Evolutionary conservation across 2,329 filamentous ascomycete genomes (phyloP).

Genomic region (Venturia nashicola): DNA sequence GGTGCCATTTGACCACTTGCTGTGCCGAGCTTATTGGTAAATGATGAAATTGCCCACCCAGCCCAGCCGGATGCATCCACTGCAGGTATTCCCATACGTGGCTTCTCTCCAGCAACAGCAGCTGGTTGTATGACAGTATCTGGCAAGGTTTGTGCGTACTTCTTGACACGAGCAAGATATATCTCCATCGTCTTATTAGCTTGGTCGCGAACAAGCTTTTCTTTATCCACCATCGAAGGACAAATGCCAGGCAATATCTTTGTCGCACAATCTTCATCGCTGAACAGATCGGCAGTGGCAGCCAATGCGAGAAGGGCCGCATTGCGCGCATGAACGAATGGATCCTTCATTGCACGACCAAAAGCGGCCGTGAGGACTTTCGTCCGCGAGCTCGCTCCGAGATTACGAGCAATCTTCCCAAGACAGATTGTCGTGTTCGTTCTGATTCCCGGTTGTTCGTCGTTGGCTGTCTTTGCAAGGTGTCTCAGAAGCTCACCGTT

Average conservation of each 20-base stretch:
- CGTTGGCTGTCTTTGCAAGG: constrained; percentile 90
- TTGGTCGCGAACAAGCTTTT: constrained; percentile 87
- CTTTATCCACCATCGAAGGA: constrained; percentile 80
- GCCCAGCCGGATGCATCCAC: constrained; percentile 55
- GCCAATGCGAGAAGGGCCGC: constrained; percentile 76
- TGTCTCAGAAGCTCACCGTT: constrained; percentile 88
- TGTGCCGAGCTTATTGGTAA: constrained; percentile 82
- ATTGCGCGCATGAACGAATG: constrained; percentile 88
- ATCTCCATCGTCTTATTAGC: constrained; percentile 79
- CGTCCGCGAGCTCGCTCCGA: constrained; percentile 52
- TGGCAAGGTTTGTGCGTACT: constrained; percentile 64
- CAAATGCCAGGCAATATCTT: constrained; percentile 77
- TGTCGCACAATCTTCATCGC: constrained; percentile 75
- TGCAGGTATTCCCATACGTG: constrained; percentile 67
- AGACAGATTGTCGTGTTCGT: constrained; percentile 98
- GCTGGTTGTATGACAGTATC: constrained; percentile 63
- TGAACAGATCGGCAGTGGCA: constrained; percentile 77
- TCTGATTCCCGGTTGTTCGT: constrained; percentile 91
- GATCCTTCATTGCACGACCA: constrained; percentile 75
- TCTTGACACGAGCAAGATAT: constrained; percentile 72
- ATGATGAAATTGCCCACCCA: constrained; percentile 96
- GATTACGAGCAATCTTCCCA: constrained; percentile 85
- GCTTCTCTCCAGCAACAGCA: constrained; percentile 30
- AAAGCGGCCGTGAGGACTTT: constrained; percentile 94
- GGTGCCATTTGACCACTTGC: constrained; percentile 79